Base-by-base conservation (phyloP, 2,329 filamentous ascomycete genomes). In the Penicillium polonicum region DNA sequence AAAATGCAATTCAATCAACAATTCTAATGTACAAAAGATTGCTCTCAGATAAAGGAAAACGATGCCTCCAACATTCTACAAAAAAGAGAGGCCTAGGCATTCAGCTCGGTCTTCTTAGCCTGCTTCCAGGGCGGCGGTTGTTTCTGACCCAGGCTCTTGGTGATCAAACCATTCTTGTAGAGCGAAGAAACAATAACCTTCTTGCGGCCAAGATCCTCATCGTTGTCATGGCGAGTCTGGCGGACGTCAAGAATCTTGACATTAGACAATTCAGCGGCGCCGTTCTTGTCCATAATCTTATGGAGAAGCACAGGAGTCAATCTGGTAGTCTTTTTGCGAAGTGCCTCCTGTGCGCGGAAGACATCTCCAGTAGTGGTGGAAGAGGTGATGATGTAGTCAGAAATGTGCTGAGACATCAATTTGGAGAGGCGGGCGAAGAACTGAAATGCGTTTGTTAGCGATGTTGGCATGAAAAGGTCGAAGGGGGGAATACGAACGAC, bases 391-490 rank as follows among this genome's bases (percentile, higher is more conserved):
- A 83, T 82, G 46, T 84, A 79, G 74, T 97, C 93, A 17, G 89
- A 81, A 63, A 96, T 80, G 58, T 85, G 83, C 60, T 87, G 84
- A 60, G 91, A 90, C n/a, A 88, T 92, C 59, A 96, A 81, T 72
- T 94, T 89, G 72, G 88, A 85, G 60, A 92, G 79, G 58, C 91
- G 88, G 78, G 96, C 96, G 68, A 87, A 79, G 63, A 94, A 82
- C 92, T 97, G 27, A 33, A 23, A 33, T 17, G n/a, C 6, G 25
- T 31, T 13, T 27, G 45, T 63, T 62, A 61, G 61, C 54, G 25
- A 54, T 21, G 41, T 45, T 45, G 33, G 48, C 25, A 17, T 31
- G 3, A 44, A 44, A 55, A 48, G 19, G 3, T 10, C 35, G 43
- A 9, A 48, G 10, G 38, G 38, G 8, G 19, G 39, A 36, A 59